Base-by-base conservation (phyloP, 345 rosid genomes). In the Acer campestre region DNA sequence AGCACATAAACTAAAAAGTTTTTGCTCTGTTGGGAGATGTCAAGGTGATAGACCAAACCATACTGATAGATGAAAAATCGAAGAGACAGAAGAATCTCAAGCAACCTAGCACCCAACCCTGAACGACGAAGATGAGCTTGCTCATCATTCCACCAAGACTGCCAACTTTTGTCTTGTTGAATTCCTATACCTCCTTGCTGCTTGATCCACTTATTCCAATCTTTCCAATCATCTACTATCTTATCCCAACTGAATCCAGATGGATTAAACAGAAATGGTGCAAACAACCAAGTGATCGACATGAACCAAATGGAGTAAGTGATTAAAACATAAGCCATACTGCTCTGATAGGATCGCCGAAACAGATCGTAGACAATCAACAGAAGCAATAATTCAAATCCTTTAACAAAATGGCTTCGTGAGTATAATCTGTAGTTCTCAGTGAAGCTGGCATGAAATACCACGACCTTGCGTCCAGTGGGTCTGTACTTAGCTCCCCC, bases 401-500 rank as follows among this genome's bases (percentile, higher is more conserved):
- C 99, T 87, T 93, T 95, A 61, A 87, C 88, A 77, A 95, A 93
- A 84, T 95, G 99, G 84, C 99, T 95, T 51, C 99, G 88, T 1
- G 98, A 93, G 79, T 95, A 95, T 80, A 93, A 79, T 85, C 99
- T 85, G 83, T 92, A 93, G 78, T 91, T 95, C 83, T 95, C 97
- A 22, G 92, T 87, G 86, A 95, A 95, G 85, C 91, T 91, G 79
- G 96, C 93, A 70, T 95, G 99, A 81, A 90, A 92, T 73, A 95
- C 97, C 76, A 95, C 97, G 31, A 93, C 97, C 79, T 92, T 95
- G 78, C 99, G 97, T 64, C 99, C 99, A 1, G 97, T 90, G 51
- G 99, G 96, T 81, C 95, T 88, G 84, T 95, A 95, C 83, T 80
- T 93, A 48, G 99, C 99, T 56, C 99, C 99, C 17, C 99, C 99